These are phyloP conservation scores for Pilatotrama ljubarskyi DNA, from an alignment of 768 basidiomycete genomes.

Conservation along the genomic window DNA sequence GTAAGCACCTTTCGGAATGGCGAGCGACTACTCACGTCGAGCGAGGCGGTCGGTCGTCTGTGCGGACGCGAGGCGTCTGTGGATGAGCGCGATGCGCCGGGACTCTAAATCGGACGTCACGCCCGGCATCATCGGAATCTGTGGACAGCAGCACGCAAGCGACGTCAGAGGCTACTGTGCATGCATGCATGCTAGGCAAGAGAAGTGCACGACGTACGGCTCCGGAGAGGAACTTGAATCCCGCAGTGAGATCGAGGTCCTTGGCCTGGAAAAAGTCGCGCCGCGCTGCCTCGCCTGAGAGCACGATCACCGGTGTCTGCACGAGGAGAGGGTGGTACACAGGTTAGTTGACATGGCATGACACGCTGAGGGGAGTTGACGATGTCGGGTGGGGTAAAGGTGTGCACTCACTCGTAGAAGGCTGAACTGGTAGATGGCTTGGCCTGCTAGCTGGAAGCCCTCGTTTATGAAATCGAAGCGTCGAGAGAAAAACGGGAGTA, in stretches of 20 bases:
- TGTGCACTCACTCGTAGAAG: conserved; percentile 56
- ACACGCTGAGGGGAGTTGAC: conserved; percentile 6
- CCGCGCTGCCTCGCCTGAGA: conserved; percentile 72
- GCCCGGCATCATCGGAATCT: conserved; percentile 78
- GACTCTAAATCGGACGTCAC: conserved; percentile 71
- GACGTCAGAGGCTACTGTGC: not conserved
- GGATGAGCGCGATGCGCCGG: conserved; percentile 61
- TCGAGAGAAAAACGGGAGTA: conserved; percentile 65
- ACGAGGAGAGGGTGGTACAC: too few relatives aligned
- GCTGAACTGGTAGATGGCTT: conserved; percentile 67
- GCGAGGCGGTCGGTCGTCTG: conserved; percentile 64
- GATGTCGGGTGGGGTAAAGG: not conserved
- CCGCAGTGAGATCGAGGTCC: conserved; percentile 74
- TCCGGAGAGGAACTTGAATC: conserved; percentile 77
- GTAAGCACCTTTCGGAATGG: conserved; percentile 8
- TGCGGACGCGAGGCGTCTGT: conserved; percentile 65
- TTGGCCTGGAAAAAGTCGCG: conserved; percentile 69
- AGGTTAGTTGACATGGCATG: not conserved
- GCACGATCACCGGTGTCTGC: conserved; percentile 72
- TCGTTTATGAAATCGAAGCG: conserved; percentile 74
- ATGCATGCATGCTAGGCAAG: not conserved
- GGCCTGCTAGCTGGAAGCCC: conserved; percentile 68
- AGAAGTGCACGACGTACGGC: conserved; percentile 50
- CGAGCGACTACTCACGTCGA: conserved; percentile 49
- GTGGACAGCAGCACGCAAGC: conserved; percentile 11